These are phyloP conservation scores for Hanseniaspora mollemarum DNA, from an alignment of 805 yeast genomes.

Conservation along the genomic window DNA sequence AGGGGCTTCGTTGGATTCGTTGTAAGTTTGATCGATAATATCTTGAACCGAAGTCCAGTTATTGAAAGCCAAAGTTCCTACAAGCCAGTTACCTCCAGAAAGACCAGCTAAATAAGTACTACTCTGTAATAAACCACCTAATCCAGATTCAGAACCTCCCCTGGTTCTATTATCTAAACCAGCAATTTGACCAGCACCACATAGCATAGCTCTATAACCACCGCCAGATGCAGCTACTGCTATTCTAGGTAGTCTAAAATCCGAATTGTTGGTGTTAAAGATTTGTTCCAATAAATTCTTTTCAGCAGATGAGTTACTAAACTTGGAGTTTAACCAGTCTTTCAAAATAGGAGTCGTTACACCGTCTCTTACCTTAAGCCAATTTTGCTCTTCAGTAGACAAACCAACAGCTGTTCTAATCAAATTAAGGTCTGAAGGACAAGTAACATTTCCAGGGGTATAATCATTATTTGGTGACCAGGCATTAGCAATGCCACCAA, in stretches of 20 bases:
- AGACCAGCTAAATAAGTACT: conserved; percentile 64
- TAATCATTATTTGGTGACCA: conserved; percentile 51
- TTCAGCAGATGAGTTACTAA: conserved; percentile 22
- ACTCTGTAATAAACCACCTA: conserved; percentile 66
- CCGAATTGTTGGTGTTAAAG: conserved; percentile 17
- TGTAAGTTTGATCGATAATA: conserved; percentile 33
- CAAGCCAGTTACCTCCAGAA: conserved; percentile 78
- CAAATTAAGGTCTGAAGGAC: conserved; percentile 37
- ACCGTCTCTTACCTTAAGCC: conserved; percentile 42
- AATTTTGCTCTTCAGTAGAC: conserved; percentile 38
- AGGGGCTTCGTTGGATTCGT: conserved; percentile 28
- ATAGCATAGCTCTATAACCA: conserved; percentile 76
- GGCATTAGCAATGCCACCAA: conserved; percentile 18
- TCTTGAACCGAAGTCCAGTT: conserved; percentile 62
- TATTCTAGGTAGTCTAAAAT: conserved; percentile 34
- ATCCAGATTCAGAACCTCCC: conserved; percentile 41
- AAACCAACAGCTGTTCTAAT: conserved; percentile 41
- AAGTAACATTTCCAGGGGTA: conserved; percentile 49
- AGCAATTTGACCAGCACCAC: conserved; percentile 75
- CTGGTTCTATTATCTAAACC: conserved; percentile 65
- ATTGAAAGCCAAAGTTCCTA: conserved; percentile 56
- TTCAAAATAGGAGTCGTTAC: conserved; percentile 38
- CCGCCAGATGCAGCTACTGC: conserved; percentile 67
- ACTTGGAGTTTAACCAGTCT: conserved; percentile 36
- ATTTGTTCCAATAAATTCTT: conserved; percentile 10